Evolutionary conservation across 306 rosid genomes (phyloP), one percentile per base, ranked within the genome.

Genomic region (Castanea mollissima): DNA sequence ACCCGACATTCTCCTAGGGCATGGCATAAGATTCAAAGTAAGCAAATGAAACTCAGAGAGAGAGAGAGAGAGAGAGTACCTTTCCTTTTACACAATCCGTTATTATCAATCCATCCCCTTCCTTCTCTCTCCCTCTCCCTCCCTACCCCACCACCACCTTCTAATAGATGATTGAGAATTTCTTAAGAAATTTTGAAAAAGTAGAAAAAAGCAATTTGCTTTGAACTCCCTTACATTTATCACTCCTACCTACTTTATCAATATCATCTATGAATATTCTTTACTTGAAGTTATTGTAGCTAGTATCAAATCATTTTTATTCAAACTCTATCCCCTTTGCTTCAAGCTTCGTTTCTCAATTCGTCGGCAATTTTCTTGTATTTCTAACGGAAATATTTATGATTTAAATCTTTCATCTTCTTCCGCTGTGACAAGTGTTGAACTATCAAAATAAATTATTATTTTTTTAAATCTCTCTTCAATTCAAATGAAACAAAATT

Each of bases 11-110:
- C 76, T 60, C 72, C 78, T 77, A 62, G 73, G 88, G 80, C 65
- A 85, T 77, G 78, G 87, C 89, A 88, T 86, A 83, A 85, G 89
- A 90, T 88, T 90, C 92, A 85, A 88, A 90, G 87, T 6, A 57
- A 73, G 80, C 73, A 80, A 2, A 62, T 34, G 5, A 62, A 16
- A 23, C 76, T 12, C 5, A 68, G 32, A 18, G 10, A 25, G n/a
- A 2, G 14, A 69, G 55, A 25, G n/a, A 62, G 62, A 44, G 3
- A 68, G 20, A 31, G 23, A 14, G 16, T 34, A 19, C 74, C 81
- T 77, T 86, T 82, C 76, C 85, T 77, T 77, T 65, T 74, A 71
- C 71, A 77, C 79, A 55, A 34, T 75, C 71, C 83, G 72, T 80
- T 72, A 59, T 73, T 65, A 71, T 79, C 80, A 71, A 72, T 79